phyloP scores from a whole-genome alignment of 495 filamentous ascomycete species.

The Neurospora intermedia region DNA sequence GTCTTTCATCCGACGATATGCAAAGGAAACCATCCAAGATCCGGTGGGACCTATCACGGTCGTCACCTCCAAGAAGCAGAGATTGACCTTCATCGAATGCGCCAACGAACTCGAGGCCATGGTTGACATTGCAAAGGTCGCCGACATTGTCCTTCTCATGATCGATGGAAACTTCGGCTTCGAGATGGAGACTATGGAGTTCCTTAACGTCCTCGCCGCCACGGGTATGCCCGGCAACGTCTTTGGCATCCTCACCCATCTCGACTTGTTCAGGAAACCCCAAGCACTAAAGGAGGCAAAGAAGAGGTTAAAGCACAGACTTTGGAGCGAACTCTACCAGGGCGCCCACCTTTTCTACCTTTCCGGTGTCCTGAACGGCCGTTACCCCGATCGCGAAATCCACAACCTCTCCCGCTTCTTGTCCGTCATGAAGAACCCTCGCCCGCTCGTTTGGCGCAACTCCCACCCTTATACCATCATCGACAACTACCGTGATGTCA shows the following conservation, averaged over 20 bases:
- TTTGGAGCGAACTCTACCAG: conserved; percentile 94
- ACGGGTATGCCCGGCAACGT: conserved; percentile 98
- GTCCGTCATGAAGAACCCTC: conserved; percentile 96
- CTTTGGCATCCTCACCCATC: conserved; percentile 91
- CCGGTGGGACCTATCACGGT: conserved; percentile 89
- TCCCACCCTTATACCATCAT: conserved; percentile 87
- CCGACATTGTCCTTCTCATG: conserved; percentile 92
- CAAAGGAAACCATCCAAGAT: conserved; percentile 84
- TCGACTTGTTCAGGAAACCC: conserved; percentile 90
- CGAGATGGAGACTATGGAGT: conserved; percentile 99
- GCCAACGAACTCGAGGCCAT: conserved; percentile 89
- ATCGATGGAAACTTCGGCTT: conserved; percentile 98
- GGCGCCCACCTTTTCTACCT: conserved; percentile 96
- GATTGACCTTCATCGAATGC: conserved; percentile 92
- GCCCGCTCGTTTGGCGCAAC: conserved; percentile 93
- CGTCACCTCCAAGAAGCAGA: conserved; percentile 84
- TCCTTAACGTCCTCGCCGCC: conserved; percentile 77
- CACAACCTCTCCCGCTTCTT: conserved; percentile 92
- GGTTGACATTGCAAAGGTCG: conserved; percentile 93
- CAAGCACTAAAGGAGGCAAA: conserved; percentile 81
- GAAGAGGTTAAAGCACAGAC: conserved; percentile 87
- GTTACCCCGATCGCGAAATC: conserved; percentile 93
- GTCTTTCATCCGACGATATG: conserved; percentile 85
- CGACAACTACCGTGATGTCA: conserved; percentile 89
- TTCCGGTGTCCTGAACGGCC: conserved; percentile 86